Percentiles rank a stretch among this genome's conserved stretches.
Evolutionary conservation across 2,329 filamentous ascomycete species (phyloP).

Genomic region (Talaromyces sp.): DNA sequence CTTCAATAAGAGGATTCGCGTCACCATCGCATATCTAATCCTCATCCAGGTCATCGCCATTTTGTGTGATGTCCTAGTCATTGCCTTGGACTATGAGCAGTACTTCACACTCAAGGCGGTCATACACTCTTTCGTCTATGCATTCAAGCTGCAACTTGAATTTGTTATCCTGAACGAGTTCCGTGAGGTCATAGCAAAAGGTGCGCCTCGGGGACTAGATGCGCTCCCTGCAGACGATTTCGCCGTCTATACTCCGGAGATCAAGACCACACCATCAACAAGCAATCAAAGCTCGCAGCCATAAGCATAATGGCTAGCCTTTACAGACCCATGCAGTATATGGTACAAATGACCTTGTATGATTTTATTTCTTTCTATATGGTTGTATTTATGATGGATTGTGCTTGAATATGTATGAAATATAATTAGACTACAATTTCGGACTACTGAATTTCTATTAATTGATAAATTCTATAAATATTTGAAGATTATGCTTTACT

Average conservation of each 20-base stretch:
- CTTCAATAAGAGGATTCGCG: conserved; percentile 6
- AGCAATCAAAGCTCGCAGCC: not conserved
- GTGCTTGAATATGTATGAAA: too few species aligned
- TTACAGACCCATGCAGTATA: too few species aligned
- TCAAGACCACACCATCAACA: not conserved
- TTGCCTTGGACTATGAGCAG: conserved; percentile 5
- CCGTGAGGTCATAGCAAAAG: not conserved
- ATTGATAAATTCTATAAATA: too few species aligned
- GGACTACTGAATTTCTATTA: too few species aligned
- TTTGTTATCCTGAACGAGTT: conserved; percentile 12
- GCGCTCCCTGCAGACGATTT: not conserved
- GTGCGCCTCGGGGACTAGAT: not conserved
- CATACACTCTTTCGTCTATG: conserved; percentile 12
- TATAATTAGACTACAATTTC: too few species aligned
- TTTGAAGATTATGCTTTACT: too few species aligned
- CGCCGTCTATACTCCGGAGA: not conserved
- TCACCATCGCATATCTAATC: conserved; percentile 6
- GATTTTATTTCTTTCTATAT: too few species aligned
- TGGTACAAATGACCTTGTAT: too few species aligned
- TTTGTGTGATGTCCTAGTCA: conserved; percentile 5
- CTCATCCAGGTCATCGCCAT: conserved; percentile 6
- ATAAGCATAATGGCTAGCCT: not conserved
- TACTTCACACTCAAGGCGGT: conserved; percentile 10
- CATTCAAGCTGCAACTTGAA: conserved; percentile 11
- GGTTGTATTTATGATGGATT: too few species aligned